Base-by-base conservation (phyloP, 2,329 filamentous ascomycete genomes). In the Didymella sp. region DNA sequence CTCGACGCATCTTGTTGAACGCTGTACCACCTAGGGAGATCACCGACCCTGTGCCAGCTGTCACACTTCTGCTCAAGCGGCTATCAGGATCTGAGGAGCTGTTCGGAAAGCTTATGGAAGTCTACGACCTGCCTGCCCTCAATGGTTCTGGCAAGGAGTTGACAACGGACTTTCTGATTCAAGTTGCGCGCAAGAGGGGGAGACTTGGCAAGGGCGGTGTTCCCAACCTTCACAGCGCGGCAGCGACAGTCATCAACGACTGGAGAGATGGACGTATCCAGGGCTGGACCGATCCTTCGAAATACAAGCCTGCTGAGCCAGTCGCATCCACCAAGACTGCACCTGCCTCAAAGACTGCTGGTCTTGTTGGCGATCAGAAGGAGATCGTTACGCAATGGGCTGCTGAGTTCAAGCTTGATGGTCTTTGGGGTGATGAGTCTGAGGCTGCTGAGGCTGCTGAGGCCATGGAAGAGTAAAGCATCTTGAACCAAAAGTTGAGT, bases 261-360 rank as follows among this genome's bases (percentile, higher is more conserved):
- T 96, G 95, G 91, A 86, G 95, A 66, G 94, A 98, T 74, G 94
- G 93, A 24, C 87, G 95, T 49, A 96, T 99, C 68, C 92, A 96
- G 78, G 93, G 93, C 55, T 96, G 93, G 93, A 85, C 88, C 44
- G 89, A 92, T 67, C 85, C 92, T 2, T 92, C 93, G 7, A 82
- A 84, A 31, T 77, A 91, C 58, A 79, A 85, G 17, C 83, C 89
- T 42, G 81, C 82, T n/a, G 66, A 59, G 41, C 70, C 75, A 19
- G 72, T 74, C 41, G 72, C 78, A 37, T 67, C 72, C 48, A 75
- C 77, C 41, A 73, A 76, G 60, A 72, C 74, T 42, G 67, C 70
- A n/a, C 67, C 72, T 48, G 69, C 72, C 28, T 58, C 64, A 25
- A 71, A 68, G 58, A 49, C 43, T 19, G 61, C 49, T 38, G 64